These are phyloP conservation scores for Tephrocybe sp. DNA, from an alignment of 768 basidiomycete genomes.

Conservation along the genomic window DNA sequence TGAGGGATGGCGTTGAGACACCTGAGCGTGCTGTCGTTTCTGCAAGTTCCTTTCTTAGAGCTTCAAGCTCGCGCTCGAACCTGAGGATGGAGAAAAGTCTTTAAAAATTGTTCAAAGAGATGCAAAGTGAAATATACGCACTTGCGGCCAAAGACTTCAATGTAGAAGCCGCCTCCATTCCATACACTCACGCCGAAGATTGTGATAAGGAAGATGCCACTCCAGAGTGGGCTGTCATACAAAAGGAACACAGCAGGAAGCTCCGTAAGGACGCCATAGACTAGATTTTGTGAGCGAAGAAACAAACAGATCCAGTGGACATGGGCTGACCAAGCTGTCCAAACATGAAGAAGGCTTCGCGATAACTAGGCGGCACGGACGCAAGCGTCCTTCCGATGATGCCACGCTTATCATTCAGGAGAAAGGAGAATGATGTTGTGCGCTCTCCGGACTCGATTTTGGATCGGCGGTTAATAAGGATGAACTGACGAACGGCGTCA, in stretches of 20 bases:
- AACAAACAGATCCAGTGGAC: slow-evolving; percentile 1
- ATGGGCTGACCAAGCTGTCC: slow-evolving; percentile 72
- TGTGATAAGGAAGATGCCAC: slow-evolving; percentile 70
- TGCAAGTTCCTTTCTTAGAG: slow-evolving; percentile 86
- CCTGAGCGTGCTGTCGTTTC: slow-evolving; percentile 60
- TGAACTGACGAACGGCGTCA: slow-evolving; percentile 49
- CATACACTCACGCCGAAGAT: slow-evolving; percentile 89
- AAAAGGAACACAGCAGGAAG: slow-evolving; percentile 81
- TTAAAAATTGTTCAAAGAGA: too few relatives aligned
- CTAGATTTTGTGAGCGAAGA: slow-evolving; percentile 34
- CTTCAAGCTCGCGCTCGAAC: slow-evolving; percentile 91
- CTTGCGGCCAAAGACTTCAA: slow-evolving; percentile 97
- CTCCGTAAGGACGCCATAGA: slow-evolving; percentile 85
- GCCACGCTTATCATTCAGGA: slow-evolving; percentile 87
- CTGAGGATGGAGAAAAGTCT: slow-evolving; percentile 35
- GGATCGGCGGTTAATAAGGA: slow-evolving; percentile 81
- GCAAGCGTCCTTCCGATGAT: slow-evolving; percentile 74
- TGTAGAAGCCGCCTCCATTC: slow-evolving; percentile 96
- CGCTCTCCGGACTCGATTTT: slow-evolving; percentile 93
- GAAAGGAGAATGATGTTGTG: slow-evolving; percentile 85
- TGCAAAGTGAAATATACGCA: slow-evolving; percentile 52
- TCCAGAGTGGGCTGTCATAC: slow-evolving; percentile 80
- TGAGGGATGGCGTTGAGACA: slow-evolving; percentile 45
- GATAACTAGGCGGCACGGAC: slow-evolving; percentile 55
- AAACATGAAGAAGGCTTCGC: slow-evolving; percentile 75